Percentiles rank a stretch among this genome's conserved stretches.
These are phyloP conservation scores for Fusarium sp. DNA, from an alignment of 2,329 filamentous ascomycete species.

Conservation along the genomic window DNA sequence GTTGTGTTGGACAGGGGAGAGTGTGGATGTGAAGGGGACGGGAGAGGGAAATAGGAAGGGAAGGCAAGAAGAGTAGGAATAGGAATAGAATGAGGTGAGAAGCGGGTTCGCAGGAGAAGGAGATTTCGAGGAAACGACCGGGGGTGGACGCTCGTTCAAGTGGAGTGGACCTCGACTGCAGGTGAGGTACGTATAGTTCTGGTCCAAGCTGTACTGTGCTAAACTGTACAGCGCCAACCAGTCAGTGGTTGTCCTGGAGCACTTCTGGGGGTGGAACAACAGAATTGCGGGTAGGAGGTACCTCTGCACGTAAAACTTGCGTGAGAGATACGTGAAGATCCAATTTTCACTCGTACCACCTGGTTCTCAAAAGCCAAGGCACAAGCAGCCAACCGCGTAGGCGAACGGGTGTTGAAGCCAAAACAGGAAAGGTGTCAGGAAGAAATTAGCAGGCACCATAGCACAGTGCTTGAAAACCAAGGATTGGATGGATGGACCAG, in stretches of 20 bases:
- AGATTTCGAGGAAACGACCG: conserved; percentile 40
- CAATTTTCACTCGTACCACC: conserved; percentile 36
- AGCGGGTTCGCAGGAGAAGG: conserved; percentile 38
- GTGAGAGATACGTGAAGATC: neutral
- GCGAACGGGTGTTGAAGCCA: conserved; percentile 31
- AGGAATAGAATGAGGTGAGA: conserved; percentile 38
- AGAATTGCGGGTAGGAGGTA: conserved; percentile 12
- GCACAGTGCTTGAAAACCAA: conserved; percentile 8
- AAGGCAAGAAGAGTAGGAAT: conserved; percentile 26
- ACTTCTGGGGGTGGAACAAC: conserved; percentile 25
- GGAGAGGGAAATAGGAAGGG: conserved; percentile 25
- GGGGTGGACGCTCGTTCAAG: conserved; percentile 13
- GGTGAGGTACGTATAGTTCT: neutral
- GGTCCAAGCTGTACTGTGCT: neutral
- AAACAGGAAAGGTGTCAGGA: conserved; percentile 32
- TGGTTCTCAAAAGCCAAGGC: conserved; percentile 22
- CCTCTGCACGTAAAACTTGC: neutral
- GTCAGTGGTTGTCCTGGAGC: neutral
- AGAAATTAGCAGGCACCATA: conserved; percentile 43
- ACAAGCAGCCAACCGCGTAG: conserved; percentile 27
- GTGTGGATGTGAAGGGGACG: conserved; percentile 36
- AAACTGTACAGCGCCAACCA: neutral
- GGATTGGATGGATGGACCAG: neutral
- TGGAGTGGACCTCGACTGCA: neutral
- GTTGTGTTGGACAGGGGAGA: conserved; percentile 8